phyloP scores from a whole-genome alignment of 169 alveolate genomes.

The Plasmodium yoelii region DNA sequence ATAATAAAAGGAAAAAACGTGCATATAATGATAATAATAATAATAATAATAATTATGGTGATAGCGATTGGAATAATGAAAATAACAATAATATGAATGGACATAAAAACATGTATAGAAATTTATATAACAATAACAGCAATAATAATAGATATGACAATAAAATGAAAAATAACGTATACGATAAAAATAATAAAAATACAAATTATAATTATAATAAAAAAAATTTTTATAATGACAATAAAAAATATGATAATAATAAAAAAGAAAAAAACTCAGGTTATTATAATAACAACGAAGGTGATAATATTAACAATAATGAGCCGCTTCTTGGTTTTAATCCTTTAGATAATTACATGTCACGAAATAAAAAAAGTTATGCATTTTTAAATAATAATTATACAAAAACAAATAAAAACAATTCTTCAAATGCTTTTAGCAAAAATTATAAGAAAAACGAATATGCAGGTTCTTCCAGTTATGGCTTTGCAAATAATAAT shows the following conservation, averaged over 20 bases:
- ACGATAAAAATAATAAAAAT: constrained; percentile 2
- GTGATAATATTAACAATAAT: background rate
- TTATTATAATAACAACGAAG: background rate
- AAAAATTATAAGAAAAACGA: background rate
- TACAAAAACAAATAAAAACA: background rate
- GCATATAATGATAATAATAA: background rate
- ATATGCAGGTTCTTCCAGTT: background rate
- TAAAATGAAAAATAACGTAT: background rate
- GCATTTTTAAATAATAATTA: background rate
- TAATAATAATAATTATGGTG: constrained; percentile 3
- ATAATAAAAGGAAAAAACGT: constrained; percentile 12
- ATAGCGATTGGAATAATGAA: constrained; percentile 9
- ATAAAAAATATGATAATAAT: background rate
- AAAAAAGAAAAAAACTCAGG: background rate
- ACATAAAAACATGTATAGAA: background rate
- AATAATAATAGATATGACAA: background rate
- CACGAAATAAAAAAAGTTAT: background rate
- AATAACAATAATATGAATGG: background rate
- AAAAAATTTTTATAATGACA: background rate
- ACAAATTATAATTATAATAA: background rate
- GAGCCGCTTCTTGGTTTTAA: too few relatives aligned
- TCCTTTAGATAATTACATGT: background rate
- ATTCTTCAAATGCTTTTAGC: background rate
- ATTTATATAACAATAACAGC: constrained; percentile 6
- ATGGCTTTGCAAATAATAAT: background rate